Evolutionary conservation across 768 basidiomycete genomes (phyloP), one percentile per base, ranked within the genome.

Genomic region (Suillus paluster): DNA sequence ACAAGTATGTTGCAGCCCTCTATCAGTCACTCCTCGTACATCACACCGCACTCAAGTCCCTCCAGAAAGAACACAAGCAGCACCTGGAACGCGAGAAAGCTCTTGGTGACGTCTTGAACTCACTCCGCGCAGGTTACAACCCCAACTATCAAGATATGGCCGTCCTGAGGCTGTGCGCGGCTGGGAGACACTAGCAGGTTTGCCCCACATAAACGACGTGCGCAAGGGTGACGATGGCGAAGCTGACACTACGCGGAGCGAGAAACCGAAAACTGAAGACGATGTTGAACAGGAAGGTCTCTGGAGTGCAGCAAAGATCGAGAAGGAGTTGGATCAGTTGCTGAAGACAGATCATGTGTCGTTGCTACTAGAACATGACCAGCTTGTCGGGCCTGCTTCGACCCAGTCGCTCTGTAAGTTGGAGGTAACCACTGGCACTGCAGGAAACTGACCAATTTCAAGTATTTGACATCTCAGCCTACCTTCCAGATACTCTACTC

Each of bases 71-170:
- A 69, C 81, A 94, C 71, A 79, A 87, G 60, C 86, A 87, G 63
- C 87, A 92, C 61, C 73, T 92, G 30, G 85, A 90, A 62, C 89
- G 90, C 57, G 88, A 96, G 70, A 84, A 84, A 63, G 81, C 86
- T 50, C 85, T 99, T 3, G 90, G 89, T 25, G 84, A 88, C n/a
- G 92, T 99, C 56, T 83, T 99, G 7, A 84, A 88, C 61, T 80
- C 88, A 33, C 84, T 99, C 12, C 84, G 93, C 23, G 84, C 86
- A 11, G 89, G 90, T 5, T 98, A 97, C 78, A 99, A 99, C 73
- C 97, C 97, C 17, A 99, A 99, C 74, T 98, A 98, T 76, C 96
- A 98, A 73, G 97, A 99, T 72, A 99, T 99, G 97, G 95, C 95
- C 2, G 97, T 99, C 53, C 85, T 97, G 96, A 97, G 67, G 96